These are phyloP conservation scores for Rhizopogon vinicolor DNA, from an alignment of 768 basidiomycete genomes.

Conservation along the genomic window DNA sequence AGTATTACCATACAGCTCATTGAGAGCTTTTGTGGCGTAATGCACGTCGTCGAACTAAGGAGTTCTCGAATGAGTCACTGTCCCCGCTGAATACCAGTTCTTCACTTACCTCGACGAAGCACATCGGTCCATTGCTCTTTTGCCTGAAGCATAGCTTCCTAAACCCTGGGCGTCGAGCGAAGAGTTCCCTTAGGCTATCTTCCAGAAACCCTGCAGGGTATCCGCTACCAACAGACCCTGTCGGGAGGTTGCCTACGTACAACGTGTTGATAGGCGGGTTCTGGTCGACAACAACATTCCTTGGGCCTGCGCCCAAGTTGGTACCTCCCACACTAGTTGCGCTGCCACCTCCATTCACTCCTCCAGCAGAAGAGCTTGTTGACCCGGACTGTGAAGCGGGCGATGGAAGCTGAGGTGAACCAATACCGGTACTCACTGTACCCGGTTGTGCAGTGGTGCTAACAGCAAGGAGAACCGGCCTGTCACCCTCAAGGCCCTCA, in stretches of 20 bases:
- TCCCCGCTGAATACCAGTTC: background rate
- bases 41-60: constrained; percentile 85
- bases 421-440: constrained; percentile 38
- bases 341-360: constrained; percentile 19
- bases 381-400: constrained; percentile 65
- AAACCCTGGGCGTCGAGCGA: constrained; percentile 76
- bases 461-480: constrained; percentile 33
- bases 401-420: constrained; percentile 73
- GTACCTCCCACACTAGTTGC: constrained; percentile 24
- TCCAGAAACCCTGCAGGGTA: constrained; percentile 81
- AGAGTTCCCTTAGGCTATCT: constrained; percentile 79
- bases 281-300: constrained; percentile 63
- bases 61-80: background rate
- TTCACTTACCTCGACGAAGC: constrained; percentile 86
- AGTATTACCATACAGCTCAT: constrained; percentile 88
- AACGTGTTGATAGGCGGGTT: constrained; percentile 98
- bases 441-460: constrained; percentile 38
- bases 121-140: constrained; percentile 98
- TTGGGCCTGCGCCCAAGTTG: constrained; percentile 22
- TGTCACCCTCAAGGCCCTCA: constrained; percentile 34
- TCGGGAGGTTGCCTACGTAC: constrained; percentile 98
- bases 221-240: constrained; percentile 64
- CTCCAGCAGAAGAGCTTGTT: constrained; percentile 29
- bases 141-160: constrained; percentile 92
- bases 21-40: constrained; percentile 81